Conservation (phyloP, 805 yeast species). For the Lachancea waltii region DNA sequence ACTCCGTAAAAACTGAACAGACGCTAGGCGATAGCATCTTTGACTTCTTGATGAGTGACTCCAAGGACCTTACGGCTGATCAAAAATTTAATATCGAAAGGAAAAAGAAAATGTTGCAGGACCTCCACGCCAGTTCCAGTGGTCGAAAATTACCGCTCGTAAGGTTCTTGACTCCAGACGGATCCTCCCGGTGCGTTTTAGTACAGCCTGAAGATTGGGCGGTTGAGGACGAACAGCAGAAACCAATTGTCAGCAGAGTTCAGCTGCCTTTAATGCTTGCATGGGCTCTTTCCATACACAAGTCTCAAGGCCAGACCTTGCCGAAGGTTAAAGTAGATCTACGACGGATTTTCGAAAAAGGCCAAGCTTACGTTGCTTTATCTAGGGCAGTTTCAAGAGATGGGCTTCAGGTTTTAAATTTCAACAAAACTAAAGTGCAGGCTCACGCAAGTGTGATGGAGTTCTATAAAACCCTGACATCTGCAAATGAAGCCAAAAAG, state of each 20-base stretch:
- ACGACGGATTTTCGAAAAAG: constrained; percentile 71
- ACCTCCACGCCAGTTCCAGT: constrained; percentile 39
- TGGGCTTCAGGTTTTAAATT: constrained; percentile 77
- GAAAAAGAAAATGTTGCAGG: constrained; percentile 41
- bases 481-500: constrained; percentile 28
- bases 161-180: constrained; percentile 64
- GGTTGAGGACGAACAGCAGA: constrained; percentile 66
- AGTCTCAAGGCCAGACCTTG: constrained; percentile 90
- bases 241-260: constrained; percentile 59
- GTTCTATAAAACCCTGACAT: constrained; percentile 52
- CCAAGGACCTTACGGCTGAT: constrained; percentile 23
- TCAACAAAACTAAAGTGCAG: constrained; percentile 53
- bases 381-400: constrained; percentile 81
- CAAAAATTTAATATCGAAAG: constrained; percentile 35
- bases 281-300: constrained; percentile 94
- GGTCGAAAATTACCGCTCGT: constrained; percentile 65
- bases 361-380: constrained; percentile 94
- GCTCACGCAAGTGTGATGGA: constrained; percentile 65
- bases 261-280: constrained; percentile 90
- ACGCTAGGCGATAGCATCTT: constrained; percentile 43
- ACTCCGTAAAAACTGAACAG: constrained; percentile 9
- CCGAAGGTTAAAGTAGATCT: constrained; percentile 74
- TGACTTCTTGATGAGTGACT: constrained; percentile 37
- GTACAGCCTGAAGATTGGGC: constrained; percentile 81
- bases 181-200: constrained; percentile 64